Base-by-base conservation (phyloP, 2,329 filamentous ascomycete species). In the Beauveria pseudobassiana region DNA sequence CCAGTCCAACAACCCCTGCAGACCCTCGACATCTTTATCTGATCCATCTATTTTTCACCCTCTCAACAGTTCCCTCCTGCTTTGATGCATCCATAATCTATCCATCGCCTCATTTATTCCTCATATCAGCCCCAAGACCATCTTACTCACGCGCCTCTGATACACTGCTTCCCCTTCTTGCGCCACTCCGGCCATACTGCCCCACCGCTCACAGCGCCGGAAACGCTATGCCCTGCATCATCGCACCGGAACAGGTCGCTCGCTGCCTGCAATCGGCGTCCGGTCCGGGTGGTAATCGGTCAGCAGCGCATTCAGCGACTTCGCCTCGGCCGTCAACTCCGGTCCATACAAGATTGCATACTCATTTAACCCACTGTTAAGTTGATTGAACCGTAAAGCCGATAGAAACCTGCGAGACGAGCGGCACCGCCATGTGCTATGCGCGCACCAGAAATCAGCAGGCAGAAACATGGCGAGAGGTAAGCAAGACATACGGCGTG, bases 241-340 rank as follows among this genome's bases (percentile, higher is more conserved):
- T 59, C 56, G 56, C 46, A 51, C 24, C 56, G 56, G 22, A 59
- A 59, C 34, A 59, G 56, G 10, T 59, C 43, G 56, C 38, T 42
- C 5, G 56, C 56, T 16, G 56, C 46, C 56, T 59, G 46, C 22
- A 51, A 48, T 59, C 24, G 56, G 26, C 22, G 46, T 38, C 34
- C 24, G 24, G 34, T 59, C 34, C 34, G 56, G 22, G 24, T 59
- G 34, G 22, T 51, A 30, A 48, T 51, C 34, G 34, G 38, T 9
- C 9, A 51, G n/a, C 20, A 59, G 22, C 16, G 46, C 56, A 5
- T 59, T 59, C 1, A 59, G 30, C 18, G 56, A 43, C 46, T 51
- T 34, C n/a, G 9, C 10, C 2, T 10, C 16, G 14, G n/a, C n/a
- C n/a, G 12, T 38, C 43, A 49, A 16, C 40, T 46, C 10, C 26